Conservation (phyloP, 106 monocot genomes). For the Posidonia australis region DNA sequence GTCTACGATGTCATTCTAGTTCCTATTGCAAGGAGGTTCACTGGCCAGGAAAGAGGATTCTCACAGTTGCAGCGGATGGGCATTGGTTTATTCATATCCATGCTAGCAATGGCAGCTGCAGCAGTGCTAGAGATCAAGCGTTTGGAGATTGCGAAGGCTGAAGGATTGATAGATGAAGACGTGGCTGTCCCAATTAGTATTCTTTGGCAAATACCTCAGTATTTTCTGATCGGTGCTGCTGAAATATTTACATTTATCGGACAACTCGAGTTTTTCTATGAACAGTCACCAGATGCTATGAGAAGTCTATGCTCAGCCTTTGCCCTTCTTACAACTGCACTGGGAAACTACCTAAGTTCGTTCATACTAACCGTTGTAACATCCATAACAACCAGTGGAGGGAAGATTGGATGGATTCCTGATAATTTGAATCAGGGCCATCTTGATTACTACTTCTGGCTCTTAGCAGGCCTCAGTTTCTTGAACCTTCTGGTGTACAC, state of each 20-base stretch:
- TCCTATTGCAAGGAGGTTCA: conserved; percentile 19
- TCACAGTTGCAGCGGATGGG: conserved; percentile 24
- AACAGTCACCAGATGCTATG: conserved; percentile 31
- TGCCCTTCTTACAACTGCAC: conserved; percentile 20
- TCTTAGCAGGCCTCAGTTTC: conserved; percentile 24
- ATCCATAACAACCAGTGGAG: conserved; percentile 11
- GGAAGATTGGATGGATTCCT: conserved; percentile 23
- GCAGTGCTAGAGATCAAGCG: conserved; percentile 24
- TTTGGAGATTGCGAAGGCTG: conserved; percentile 11
- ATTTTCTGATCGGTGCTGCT: conserved; percentile 27
- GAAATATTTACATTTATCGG: conserved; percentile 30
- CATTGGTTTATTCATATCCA: conserved; percentile 20
- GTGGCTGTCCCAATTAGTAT: conserved; percentile 16
- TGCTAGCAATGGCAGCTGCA: conserved; percentile 23
- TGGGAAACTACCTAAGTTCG: conserved; percentile 30
- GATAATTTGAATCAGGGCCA: conserved; percentile 26
- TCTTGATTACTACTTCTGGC: conserved; percentile 33
- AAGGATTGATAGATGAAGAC: conserved; percentile 12
- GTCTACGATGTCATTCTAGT: conserved; percentile 18
- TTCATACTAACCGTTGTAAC: conserved; percentile 23
- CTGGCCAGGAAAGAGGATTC: conserved; percentile 23
- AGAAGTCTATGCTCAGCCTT: conserved; percentile 25
- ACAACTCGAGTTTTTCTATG: conserved; percentile 31
- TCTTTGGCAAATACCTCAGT: conserved; percentile 29
- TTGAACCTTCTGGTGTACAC: conserved; percentile 21